phyloP scores from a whole-genome alignment of 2,329 filamentous ascomycete genomes.

The Stagonosporopsis vannaccii region DNA sequence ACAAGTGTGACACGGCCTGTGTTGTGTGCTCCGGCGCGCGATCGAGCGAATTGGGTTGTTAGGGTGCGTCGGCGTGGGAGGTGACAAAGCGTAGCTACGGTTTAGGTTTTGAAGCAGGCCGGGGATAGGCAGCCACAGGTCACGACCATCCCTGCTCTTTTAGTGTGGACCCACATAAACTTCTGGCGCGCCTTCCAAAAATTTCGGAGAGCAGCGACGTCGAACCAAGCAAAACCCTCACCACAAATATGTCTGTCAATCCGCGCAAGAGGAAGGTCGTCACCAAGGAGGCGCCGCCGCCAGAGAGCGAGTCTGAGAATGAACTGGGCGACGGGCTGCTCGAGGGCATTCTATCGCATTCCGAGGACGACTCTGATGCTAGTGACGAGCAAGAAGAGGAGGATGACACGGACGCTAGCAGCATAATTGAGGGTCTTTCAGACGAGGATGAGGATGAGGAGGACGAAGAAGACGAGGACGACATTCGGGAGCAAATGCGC shows the following conservation, averaged over 20 bases:
- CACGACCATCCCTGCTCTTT: not conserved
- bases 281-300: constrained; percentile 44
- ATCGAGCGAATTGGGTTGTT: not conserved
- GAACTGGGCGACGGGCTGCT: constrained; percentile 50
- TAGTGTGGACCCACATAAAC: constrained; percentile 25
- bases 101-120: constrained; percentile 2
- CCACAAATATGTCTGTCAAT: constrained; percentile 51
- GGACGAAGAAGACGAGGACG: constrained; percentile 50
- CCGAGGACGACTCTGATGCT: constrained; percentile 49
- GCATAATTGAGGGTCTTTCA: constrained; percentile 41
- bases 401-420: constrained; percentile 42
- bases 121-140: not conserved
- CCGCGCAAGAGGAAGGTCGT: constrained; percentile 58
- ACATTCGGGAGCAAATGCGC: constrained; percentile 55
- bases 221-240: not conserved
- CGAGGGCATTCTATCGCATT: constrained; percentile 53
- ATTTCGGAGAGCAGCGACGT: constrained; percentile 16
- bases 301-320: constrained; percentile 41
- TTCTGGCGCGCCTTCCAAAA: constrained; percentile 34
- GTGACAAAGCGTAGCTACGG: not conserved
- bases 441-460: constrained; percentile 41
- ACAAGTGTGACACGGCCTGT: not conserved
- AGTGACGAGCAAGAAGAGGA: constrained; percentile 26
- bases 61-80: not conserved
- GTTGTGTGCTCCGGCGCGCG: not conserved